Base-by-base conservation (phyloP, 768 basidiomycete genomes). In the Ephemerocybe angulata region DNA sequence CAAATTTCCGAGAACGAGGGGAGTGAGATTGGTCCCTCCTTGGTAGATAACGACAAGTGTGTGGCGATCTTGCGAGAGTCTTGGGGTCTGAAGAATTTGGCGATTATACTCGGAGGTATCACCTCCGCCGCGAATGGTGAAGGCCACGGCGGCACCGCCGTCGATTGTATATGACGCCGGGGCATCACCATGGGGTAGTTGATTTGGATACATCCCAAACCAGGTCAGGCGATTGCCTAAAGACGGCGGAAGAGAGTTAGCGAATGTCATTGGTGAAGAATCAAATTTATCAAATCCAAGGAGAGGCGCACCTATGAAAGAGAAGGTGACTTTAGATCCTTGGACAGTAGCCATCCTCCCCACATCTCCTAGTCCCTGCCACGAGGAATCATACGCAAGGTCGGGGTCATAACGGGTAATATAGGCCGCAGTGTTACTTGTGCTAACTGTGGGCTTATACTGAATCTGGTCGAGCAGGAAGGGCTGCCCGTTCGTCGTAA, bases 381-480 rank as follows among this genome's bases (percentile, higher is more conserved):
- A 56, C 8, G 22, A n/a, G 19, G 3, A 10, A 25, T 25, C 51
- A 25, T 56, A 56, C 7, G 4, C 11, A 13, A 56, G 25, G 22
- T 50, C 55, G 11, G 55, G 40, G 41, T 56, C 55, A n/a, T 56
- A 48, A 12, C 55, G 30, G 11, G 27, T 10, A 22, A 28, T 41
- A 12, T 17, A 6, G 30, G 51, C 28, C 10, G 19, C 50, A 29
- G 50, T 50, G 19, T 44, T 17, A 13, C 51, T 50, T 12, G 44
- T 50, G n/a, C 28, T 22, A 30, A 24, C 41, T 5, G 49, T 51
- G 3, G 55, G 49, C 2, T 40, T 37, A 28, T 56, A 56, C 15
- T 51, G 37, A 12, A 56, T 42, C 22, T 42, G 29, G 22, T 56
- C 49, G 24, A 56, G 51, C 41, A 24, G 37, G 40, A 56, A 51